Evolutionary conservation across 1,139 yeast genomes (phyloP), one percentile per base, ranked within the genome.

Genomic region (Pichia sp.): DNA sequence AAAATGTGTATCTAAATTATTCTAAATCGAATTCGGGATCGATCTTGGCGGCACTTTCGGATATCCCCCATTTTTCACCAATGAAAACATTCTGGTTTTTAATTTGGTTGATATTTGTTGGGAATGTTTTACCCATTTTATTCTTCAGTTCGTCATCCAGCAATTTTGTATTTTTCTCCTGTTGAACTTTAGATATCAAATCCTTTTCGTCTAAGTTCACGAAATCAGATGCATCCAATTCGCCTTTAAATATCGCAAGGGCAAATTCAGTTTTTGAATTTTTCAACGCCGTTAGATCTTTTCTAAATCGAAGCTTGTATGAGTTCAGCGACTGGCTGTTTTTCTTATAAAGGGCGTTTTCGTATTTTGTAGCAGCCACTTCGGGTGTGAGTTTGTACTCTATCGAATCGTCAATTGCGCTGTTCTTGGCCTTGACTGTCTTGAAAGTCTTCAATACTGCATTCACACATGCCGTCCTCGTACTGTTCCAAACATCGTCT

Each of bases 51-150:
- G 76, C 76, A 40, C 76, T 71, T 36, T 63, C 65, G 10, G 70
- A 67, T 2, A 72, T 65, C 2, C 78, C 77, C 79, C 79, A 74
- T 50, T 74, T 73, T 47, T 71, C 76, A 22, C 74, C 53, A 4
- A 67, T 71, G 34, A 61, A 47, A 5, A 57, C 58, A 20, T 58
- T 58, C 67, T 59, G 52, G 64, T 68, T 72, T 43, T 69, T 66
- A 20, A 65, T 50, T 15, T 63, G 60, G 21, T 59, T 61, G 28
- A 70, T 67, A 31, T 59, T 63, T 8, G 59, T 64, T 3, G 70
- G 70, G 19, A 65, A 48, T 14, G 52, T 53, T 27, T 58, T 57
- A 9, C 61, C 54, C 14, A 64, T 57, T 14, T 59, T 60, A 31
- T 62, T 60, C 41, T 59, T 57, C 34, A 68, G 45, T 18, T 61